A percentile compares a stretch with the other conserved stretches of the same genome.
phyloP scores from a whole-genome alignment of 352 stramenopile species.

The Phytopythium kandeliae region DNA sequence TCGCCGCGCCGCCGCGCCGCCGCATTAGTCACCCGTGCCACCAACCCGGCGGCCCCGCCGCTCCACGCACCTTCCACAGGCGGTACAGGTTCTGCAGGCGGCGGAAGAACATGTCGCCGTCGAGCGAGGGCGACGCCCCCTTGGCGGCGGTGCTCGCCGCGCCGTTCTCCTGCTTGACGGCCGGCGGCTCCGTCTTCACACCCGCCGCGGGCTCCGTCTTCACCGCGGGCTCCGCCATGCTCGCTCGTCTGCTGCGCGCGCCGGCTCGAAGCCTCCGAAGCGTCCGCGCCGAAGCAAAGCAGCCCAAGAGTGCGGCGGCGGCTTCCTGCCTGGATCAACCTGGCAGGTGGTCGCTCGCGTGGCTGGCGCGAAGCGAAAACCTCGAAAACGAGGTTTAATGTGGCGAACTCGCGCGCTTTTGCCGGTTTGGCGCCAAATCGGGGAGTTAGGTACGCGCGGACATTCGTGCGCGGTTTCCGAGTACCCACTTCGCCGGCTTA shows the following conservation, averaged over 20 bases:
- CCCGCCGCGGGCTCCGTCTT: constrained; percentile 15
- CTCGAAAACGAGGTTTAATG: not conserved
- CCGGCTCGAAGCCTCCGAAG: no score
- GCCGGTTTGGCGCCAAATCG: no score
- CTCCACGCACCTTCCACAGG: constrained; percentile 43
- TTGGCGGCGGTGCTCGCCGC: constrained; percentile 7
- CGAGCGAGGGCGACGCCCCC: constrained; percentile 27
- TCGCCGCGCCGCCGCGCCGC: not conserved
- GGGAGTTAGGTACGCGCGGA: no score
- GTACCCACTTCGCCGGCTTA: no score
- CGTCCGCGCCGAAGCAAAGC: no score
- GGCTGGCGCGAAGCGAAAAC: not conserved
- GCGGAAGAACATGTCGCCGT: constrained; percentile 74
- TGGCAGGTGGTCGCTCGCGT: no score
- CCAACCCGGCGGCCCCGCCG: not conserved
- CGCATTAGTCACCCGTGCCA: no score
- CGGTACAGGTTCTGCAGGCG: constrained; percentile 71
- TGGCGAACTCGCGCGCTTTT: no score
- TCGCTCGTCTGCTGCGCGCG: not conserved
- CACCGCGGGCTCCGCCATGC: constrained; percentile 20
- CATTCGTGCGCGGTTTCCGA: no score
- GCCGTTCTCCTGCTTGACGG: constrained; percentile 27
- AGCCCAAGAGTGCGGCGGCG: no score
- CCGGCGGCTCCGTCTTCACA: constrained; percentile 28
- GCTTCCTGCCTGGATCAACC: no score